These are phyloP conservation scores for Boletus sp. DNA, from an alignment of 768 basidiomycete species.

Conservation along the genomic window DNA sequence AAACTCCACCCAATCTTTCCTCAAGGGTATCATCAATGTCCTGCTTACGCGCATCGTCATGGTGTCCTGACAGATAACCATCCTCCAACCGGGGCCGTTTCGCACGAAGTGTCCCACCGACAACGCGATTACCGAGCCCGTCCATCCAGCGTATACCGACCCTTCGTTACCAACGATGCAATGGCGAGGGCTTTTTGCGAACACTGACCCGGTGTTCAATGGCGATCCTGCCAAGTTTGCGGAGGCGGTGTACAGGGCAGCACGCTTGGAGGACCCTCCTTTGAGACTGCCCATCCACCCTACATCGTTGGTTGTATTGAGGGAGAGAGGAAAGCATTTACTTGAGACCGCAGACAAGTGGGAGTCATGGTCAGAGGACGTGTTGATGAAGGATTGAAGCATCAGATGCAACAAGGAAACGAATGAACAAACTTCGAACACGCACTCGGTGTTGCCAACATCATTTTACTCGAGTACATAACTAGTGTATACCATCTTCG, in stretches of 20 bases:
- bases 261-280: slow-evolving; percentile 15
- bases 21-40: no score
- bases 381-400: slow-evolving; percentile 1
- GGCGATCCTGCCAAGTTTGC: slow-evolving; percentile 21
- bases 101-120: not conserved
- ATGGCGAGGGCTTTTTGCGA: not conserved
- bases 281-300: not conserved
- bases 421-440: not conserved
- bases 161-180: slow-evolving; percentile 2
- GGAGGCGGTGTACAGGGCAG: slow-evolving; percentile 2
- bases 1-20: no score
- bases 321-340: slow-evolving; percentile 1
- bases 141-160: slow-evolving; percentile 17
- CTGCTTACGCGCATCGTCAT: no score
- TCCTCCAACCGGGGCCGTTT: no score
- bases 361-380: slow-evolving; percentile 20
- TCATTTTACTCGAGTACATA: not conserved
- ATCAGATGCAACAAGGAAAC: not conserved
- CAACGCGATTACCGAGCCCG: not conserved
- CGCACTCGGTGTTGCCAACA: not conserved
- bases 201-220: not conserved
- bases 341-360: slow-evolving; percentile 18
- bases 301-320: not conserved
- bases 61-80: no score
- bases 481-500: not conserved